Evolutionary conservation across 2,329 filamentous ascomycete species (phyloP).

Genomic region (Colletotrichum sp.): DNA sequence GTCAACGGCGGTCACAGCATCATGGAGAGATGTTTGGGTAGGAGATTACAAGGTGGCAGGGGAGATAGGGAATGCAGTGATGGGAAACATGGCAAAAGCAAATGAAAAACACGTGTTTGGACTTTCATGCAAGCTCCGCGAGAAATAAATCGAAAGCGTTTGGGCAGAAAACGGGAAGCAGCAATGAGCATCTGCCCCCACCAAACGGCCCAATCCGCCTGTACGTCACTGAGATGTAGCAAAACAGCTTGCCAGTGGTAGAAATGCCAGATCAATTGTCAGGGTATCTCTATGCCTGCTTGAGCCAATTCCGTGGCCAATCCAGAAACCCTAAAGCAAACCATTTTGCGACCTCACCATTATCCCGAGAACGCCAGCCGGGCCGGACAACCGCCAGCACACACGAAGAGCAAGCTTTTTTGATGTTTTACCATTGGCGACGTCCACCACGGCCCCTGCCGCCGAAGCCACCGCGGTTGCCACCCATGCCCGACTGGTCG

Average conservation of each 20-base stretch:
- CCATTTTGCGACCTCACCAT: constrained; percentile 4
- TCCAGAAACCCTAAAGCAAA: constrained; percentile 10
- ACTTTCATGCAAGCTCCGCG: background rate
- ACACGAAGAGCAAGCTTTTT: background rate
- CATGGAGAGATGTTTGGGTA: background rate
- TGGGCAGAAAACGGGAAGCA: background rate
- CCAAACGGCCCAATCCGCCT: background rate
- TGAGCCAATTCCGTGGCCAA: constrained; percentile 5
- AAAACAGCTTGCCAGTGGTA: background rate
- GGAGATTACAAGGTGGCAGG: background rate
- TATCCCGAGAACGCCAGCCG: constrained; percentile 10
- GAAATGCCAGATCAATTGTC: constrained; percentile 20
- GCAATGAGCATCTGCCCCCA: background rate
- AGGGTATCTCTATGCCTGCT: constrained; percentile 22
- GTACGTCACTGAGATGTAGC: background rate
- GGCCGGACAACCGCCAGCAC: constrained; percentile 3
- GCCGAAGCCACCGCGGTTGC: constrained; percentile 33
- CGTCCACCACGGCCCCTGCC: constrained; percentile 36
- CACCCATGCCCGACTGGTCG: constrained; percentile 53
- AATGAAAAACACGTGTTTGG: background rate
- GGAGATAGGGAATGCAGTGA: background rate
- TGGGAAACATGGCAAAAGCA: background rate
- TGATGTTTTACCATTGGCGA: constrained; percentile 11
- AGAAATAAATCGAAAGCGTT: background rate
- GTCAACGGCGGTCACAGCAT: background rate